Conservation (phyloP, 495 filamentous ascomycete genomes). For the Hypoxylon intermedium region DNA sequence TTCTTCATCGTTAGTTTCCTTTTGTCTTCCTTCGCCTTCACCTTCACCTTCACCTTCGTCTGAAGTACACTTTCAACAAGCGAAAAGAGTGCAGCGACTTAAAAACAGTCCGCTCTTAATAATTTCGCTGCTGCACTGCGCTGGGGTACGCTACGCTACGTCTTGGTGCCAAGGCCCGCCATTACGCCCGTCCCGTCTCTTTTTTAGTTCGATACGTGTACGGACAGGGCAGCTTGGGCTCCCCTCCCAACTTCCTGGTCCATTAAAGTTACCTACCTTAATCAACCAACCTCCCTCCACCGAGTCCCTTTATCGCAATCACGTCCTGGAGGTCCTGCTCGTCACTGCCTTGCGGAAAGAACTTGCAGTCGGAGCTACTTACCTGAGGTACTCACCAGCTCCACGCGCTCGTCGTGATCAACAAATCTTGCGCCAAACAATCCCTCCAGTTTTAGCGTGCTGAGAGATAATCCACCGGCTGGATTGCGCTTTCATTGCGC, state of each 20-base stretch:
- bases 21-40: background rate
- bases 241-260: conserved; percentile 27
- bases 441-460: background rate
- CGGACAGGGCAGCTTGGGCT: conserved; percentile 10
- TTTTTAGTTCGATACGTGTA: background rate
- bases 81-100: too few relatives aligned
- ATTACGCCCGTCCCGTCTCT: conserved; percentile 23
- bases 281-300: conserved; percentile 27
- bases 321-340: conserved; percentile 11
- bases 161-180: conserved; percentile 31
- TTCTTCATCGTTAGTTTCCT: background rate
- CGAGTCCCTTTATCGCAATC: conserved; percentile 14
- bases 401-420: background rate
- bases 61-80: too few relatives aligned
- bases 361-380: conserved; percentile 15
- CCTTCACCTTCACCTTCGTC: background rate
- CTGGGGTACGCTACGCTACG: conserved; percentile 1
- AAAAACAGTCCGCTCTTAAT: too few relatives aligned
- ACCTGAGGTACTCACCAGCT: too few relatives aligned
- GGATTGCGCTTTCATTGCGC: conserved; percentile 41
- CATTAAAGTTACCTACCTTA: conserved; percentile 24
- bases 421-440: conserved; percentile 10
- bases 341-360: conserved; percentile 10
- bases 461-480: conserved; percentile 39
- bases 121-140: too few relatives aligned